These are phyloP conservation scores for Aspergillus melleus DNA, from an alignment of 2,329 filamentous ascomycete genomes.

Conservation along the genomic window DNA sequence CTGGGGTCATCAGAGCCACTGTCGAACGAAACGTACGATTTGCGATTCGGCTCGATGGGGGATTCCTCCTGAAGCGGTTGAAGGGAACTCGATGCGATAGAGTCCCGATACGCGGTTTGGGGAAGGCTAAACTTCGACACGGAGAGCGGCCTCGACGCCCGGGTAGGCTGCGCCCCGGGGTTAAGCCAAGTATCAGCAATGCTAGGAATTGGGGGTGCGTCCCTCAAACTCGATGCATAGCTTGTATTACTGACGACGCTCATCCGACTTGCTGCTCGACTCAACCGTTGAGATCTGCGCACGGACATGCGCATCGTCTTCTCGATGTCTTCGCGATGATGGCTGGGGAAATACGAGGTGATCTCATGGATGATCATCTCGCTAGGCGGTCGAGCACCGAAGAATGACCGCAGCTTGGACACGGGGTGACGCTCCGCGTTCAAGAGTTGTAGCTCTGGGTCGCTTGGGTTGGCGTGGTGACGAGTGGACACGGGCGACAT, in stretches of 20 bases:
- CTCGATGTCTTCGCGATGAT: constrained; percentile 91
- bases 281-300: constrained; percentile 83
- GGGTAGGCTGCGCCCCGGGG: constrained; percentile 53
- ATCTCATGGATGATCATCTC: constrained; percentile 96
- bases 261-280: constrained; percentile 86
- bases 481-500: constrained; percentile 67
- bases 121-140: constrained; percentile 60
- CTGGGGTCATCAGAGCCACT: constrained; percentile 71
- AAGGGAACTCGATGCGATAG: constrained; percentile 82
- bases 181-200: constrained; percentile 92
- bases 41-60: constrained; percentile 79
- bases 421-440: constrained; percentile 36
- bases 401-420: constrained; percentile 62
- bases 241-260: constrained; percentile 94
- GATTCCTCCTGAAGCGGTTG: constrained; percentile 92
- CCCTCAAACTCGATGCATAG: constrained; percentile 85
- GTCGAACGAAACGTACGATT: constrained; percentile 83
- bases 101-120: constrained; percentile 74
- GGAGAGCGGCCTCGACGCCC: constrained; percentile 59
- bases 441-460: constrained; percentile 28
- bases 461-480: constrained; percentile 28
- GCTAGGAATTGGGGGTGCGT: constrained; percentile 91
- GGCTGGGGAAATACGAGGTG: constrained; percentile 95
- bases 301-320: constrained; percentile 91
- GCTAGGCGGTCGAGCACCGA: constrained; percentile 88